A percentile compares a stretch with the other conserved stretches of the same genome.
Conservation (phyloP, 148 eudicot genomes). For the Diospyros lotus region DNA sequence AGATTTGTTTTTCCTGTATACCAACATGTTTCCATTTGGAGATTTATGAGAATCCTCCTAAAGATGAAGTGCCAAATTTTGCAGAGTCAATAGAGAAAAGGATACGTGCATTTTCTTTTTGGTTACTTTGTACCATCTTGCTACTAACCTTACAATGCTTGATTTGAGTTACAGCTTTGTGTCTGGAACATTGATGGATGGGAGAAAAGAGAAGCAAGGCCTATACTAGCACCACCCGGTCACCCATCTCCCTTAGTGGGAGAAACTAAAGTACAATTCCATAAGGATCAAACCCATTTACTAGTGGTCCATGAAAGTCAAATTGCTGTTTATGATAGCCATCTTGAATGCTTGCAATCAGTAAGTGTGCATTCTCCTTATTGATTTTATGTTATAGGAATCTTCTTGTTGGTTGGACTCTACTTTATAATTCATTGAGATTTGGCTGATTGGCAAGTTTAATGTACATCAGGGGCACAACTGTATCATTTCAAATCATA, state of each 20-base stretch:
- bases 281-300: conserved; percentile 48
- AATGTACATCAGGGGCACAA: no score
- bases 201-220: conserved; percentile 37
- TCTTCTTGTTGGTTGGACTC: background rate
- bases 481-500: no score
- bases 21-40: background rate
- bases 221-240: conserved; percentile 42
- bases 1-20: no score
- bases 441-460: no score
- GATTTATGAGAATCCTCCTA: background rate
- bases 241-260: conserved; percentile 40
- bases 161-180: conserved; percentile 22
- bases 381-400: background rate
- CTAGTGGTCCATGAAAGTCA: conserved; percentile 59
- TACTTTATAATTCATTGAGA: background rate
- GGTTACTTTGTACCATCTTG: background rate
- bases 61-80: background rate
- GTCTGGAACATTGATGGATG: conserved; percentile 41
- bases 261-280: conserved; percentile 57
- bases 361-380: conserved; percentile 28
- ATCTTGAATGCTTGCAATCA: conserved; percentile 40
- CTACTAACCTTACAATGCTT: background rate
- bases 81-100: background rate
- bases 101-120: background rate
- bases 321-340: conserved; percentile 45